phyloP scores from a whole-genome alignment of 345 rosid species.

The Anastatica hierochuntica region DNA sequence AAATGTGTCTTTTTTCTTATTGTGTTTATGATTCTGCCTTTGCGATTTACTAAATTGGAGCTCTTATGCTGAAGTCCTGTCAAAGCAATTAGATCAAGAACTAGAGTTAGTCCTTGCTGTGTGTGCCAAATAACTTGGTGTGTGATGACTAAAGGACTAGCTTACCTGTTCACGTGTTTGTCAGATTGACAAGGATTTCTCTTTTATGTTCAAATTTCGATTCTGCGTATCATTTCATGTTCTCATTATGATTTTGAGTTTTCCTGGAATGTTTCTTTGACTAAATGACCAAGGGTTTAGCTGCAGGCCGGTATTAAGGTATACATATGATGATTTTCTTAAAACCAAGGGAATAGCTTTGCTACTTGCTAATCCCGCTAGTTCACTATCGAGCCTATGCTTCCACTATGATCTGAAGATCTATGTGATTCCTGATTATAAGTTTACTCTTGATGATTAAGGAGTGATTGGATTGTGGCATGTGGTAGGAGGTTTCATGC shows the following conservation, averaged over 20 bases:
- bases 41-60: neutral
- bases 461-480: no score
- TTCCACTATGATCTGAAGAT: constrained; percentile 1
- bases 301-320: neutral
- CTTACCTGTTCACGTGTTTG: neutral
- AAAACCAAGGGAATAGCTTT: neutral
- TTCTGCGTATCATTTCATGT: no score
- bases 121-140: neutral
- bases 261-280: no score
- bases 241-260: neutral
- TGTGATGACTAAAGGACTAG: neutral
- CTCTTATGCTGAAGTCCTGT: neutral
- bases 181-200: neutral
- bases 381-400: no score
- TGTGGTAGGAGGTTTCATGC: no score
- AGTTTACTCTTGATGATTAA: neutral
- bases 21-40: neutral
- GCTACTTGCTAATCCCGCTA: neutral
- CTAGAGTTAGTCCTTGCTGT: neutral
- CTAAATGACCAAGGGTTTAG: no score
- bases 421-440: neutral
- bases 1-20: no score
- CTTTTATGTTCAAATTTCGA: neutral
- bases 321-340: neutral
- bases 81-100: neutral